Base-by-base conservation (phyloP, 129 eudicot species). In the Smallanthus sonchifolius region DNA sequence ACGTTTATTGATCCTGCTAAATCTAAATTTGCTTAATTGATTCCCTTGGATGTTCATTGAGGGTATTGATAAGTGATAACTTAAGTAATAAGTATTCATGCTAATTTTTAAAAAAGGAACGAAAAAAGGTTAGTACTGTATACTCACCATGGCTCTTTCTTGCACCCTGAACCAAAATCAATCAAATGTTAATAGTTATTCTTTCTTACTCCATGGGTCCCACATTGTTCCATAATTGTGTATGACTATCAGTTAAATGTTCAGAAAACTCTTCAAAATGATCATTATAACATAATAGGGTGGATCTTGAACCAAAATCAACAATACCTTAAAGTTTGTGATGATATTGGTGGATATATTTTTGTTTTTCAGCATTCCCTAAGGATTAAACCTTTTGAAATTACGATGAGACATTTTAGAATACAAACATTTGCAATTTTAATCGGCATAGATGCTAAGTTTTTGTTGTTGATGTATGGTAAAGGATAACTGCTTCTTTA, bases 31-130 rank as follows among this genome's bases (percentile, higher is more conserved):
- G 28, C 15, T 73, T 45, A 43, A 5, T 61, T 30, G 9, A 11
- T 45, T 28, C 45, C 34, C 32, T 59, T 60, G 77, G 77, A 45
- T 43, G 59, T 13, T 24, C 59, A 35, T 51, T 70, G 36, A 70
- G 65, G 65, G 51, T 20, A 54, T 10, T 54, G 3, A 36, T 15
- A 16, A 54, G 5, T 54, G 3, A 36, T 15, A 16, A 39, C 17
- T 49, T 9, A 49, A 70, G 60, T 28, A 68, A 7, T 36, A 19
- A 36, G 39, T 24, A 11, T 14, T 43, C 19, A 67, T 43, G 37
- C 13, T 67, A 67, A 24, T 67, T 24, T 67, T 7, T 19, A 42
- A 5, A 24, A 15, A 28, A 20, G 24, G 72, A 39, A 17, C 5
- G 36, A 65, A 65, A 65, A 17, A 65, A 39, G 70, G 70, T 13